Base-by-base conservation (phyloP, 75 land plant genomes). In the Pinus albicaulis region DNA sequence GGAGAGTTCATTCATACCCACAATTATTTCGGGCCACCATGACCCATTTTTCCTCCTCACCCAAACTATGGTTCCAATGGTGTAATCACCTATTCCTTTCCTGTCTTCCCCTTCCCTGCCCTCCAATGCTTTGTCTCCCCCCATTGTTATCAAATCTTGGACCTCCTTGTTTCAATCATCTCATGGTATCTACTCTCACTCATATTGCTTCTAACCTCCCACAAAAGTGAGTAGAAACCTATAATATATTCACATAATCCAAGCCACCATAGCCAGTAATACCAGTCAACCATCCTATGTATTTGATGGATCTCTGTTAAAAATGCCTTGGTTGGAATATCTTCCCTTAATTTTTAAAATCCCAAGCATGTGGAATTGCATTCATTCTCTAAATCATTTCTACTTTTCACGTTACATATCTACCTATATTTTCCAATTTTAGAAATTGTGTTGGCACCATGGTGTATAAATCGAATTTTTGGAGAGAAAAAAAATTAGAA, bases 21-120 rank as follows among this genome's bases (percentile, higher is more conserved):
- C 77, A 25, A 94, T 92, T 82, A 90, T 84, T 23, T 95, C 98
- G 11, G 98, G 98, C 98, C 98, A 94, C 98, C 98, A 94, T 5
- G 98, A 94, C 44, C 98, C 98, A 64, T 94, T 94, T 76, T 95
- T 82, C 80, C 98, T 73, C 68, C 95, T 76, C 31, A 94, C 98
- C 98, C 98, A 94, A 19, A 94, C 98, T 8, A 94, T 86, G 57
- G 88, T 83, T n/a, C 98, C 98, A 0, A 84, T 89, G 56, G 82
- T 61, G 66, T 77, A 77, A 36, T 89, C 93, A 7, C 75, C 66
- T 4, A 56, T 44, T 31, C n/a, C 74, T 34, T 77, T 84, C 0
- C 71, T 74, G 25, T 64, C 84, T 52, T 62, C 56, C 55, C 86
- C 81, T 28, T 66, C 85, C 83, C 22, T 22, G 7, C 48, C 7